These are phyloP conservation scores for Davidsoniella australis DNA, from an alignment of 2,329 filamentous ascomycete genomes.

Conservation along the genomic window DNA sequence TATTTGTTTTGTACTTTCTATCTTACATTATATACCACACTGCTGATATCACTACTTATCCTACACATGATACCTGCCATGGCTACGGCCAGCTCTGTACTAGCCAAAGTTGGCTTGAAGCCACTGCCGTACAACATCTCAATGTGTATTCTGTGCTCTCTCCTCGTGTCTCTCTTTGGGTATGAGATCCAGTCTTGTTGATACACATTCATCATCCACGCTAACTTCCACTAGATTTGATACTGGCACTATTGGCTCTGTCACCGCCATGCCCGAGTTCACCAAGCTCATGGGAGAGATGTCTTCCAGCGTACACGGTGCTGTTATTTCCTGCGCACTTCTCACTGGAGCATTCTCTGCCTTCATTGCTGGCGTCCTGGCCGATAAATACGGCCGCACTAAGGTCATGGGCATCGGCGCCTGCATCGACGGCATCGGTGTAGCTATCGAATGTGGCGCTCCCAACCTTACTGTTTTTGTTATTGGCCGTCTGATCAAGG, in stretches of 20 bases:
- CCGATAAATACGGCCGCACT: slow-evolving; percentile 34
- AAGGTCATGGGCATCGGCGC: slow-evolving; percentile 35
- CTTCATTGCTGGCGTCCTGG: slow-evolving; percentile 38
- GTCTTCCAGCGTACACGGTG: slow-evolving; percentile 37
- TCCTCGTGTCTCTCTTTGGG: slow-evolving; percentile 20
- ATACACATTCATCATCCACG: too few species aligned
- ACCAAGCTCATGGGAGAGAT: slow-evolving; percentile 31
- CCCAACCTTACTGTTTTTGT: slow-evolving; percentile 33
- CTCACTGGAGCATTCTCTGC: slow-evolving; percentile 42
- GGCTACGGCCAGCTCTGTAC: background rate
- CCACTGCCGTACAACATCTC: slow-evolving; percentile 17
- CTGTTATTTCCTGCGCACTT: slow-evolving; percentile 42
- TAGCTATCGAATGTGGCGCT: slow-evolving; percentile 23
- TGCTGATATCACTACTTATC: too few species aligned
- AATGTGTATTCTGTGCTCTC: slow-evolving; percentile 19
- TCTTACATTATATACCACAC: too few species aligned
- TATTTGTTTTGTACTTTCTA: background rate
- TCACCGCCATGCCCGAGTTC: slow-evolving; percentile 40
- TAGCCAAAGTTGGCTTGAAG: slow-evolving; percentile 1
- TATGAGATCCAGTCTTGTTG: slow-evolving; percentile 9
- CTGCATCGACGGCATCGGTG: slow-evolving; percentile 34
- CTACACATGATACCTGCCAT: background rate
- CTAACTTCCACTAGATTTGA: slow-evolving; percentile 16
- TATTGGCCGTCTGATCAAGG: slow-evolving; percentile 35
- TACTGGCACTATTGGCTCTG: slow-evolving; percentile 39